Conservation (phyloP, 208 protist species). For the Leishmania gerbilli region DNA sequence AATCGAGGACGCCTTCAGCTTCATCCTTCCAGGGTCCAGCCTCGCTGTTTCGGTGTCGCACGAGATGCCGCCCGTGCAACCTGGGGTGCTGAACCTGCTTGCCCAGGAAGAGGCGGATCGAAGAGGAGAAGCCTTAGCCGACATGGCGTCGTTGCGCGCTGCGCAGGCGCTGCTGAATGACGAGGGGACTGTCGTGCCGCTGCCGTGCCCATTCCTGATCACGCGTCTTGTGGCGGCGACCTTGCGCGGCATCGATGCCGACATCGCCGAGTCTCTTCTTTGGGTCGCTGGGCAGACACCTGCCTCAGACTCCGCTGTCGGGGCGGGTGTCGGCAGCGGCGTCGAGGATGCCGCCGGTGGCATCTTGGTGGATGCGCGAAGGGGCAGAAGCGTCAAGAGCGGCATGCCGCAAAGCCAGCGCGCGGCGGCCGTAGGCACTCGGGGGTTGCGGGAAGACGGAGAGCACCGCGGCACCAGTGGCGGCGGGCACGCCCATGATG, state of each 20-base stretch:
- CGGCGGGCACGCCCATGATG: not conserved
- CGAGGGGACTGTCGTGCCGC: constrained; percentile 42
- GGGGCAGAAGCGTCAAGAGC: not conserved
- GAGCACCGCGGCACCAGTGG: not conserved
- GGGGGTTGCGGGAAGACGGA: not conserved
- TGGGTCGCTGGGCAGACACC: constrained; percentile 18
- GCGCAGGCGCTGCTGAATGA: constrained; percentile 43
- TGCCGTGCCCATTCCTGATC: constrained; percentile 47
- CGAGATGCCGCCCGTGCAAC: constrained; percentile 7
- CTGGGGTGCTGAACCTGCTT: constrained; percentile 17
- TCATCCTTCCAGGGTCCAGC: constrained; percentile 37
- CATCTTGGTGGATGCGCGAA: not conserved
- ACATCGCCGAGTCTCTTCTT: constrained; percentile 34
- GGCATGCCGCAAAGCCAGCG: not conserved
- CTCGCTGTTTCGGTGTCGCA: constrained; percentile 23
- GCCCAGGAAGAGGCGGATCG: constrained; percentile 22
- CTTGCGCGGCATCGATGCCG: constrained; percentile 34
- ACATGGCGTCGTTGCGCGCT: constrained; percentile 31
- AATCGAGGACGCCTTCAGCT: constrained; percentile 23
- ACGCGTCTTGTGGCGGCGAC: constrained; percentile 66
- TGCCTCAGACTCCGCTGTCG: not conserved
- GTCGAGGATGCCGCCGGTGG: not conserved
- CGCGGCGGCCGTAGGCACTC: not conserved
- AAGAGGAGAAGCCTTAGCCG: constrained; percentile 19
- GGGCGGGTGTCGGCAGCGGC: not conserved